Evolutionary conservation across 306 rosid species (phyloP).

Genomic region (Datisca glomerata): DNA sequence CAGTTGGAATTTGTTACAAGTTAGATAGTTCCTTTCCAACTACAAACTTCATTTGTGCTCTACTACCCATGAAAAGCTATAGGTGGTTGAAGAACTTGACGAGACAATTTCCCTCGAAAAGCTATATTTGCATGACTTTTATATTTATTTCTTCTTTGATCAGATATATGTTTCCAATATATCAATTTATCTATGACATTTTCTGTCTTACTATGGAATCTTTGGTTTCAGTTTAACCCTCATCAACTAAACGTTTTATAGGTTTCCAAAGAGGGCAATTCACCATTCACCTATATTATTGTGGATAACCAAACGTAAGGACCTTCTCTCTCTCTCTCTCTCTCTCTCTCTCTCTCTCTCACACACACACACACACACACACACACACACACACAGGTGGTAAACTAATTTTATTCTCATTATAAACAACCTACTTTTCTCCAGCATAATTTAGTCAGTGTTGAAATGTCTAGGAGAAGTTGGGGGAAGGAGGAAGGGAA

Average conservation of each 20-base stretch:
- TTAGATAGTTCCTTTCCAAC: no score
- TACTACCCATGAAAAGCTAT: no score
- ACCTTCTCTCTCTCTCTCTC: slow-evolving; percentile 8
- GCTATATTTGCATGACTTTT: no score
- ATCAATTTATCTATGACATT: background rate
- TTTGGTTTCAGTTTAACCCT: slow-evolving; percentile 11
- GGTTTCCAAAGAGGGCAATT: slow-evolving; percentile 74
- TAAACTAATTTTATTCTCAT: background rate
- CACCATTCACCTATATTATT: slow-evolving; percentile 78
- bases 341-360: slow-evolving; percentile 2
- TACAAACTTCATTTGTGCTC: no score
- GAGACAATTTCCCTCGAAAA: no score
- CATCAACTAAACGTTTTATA: slow-evolving; percentile 27
- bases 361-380: no score
- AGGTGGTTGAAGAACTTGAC: no score
- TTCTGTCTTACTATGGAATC: background rate
- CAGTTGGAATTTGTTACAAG: no score
- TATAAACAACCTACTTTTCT: background rate
- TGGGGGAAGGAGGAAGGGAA: no score
- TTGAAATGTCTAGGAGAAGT: background rate
- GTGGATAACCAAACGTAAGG: slow-evolving; percentile 84
- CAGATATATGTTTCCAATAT: background rate
- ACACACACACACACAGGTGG: no score
- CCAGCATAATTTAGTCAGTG: background rate
- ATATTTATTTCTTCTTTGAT: no score